phyloP scores from a whole-genome alignment of 768 basidiomycete species.

The Amanita fuliginea region DNA sequence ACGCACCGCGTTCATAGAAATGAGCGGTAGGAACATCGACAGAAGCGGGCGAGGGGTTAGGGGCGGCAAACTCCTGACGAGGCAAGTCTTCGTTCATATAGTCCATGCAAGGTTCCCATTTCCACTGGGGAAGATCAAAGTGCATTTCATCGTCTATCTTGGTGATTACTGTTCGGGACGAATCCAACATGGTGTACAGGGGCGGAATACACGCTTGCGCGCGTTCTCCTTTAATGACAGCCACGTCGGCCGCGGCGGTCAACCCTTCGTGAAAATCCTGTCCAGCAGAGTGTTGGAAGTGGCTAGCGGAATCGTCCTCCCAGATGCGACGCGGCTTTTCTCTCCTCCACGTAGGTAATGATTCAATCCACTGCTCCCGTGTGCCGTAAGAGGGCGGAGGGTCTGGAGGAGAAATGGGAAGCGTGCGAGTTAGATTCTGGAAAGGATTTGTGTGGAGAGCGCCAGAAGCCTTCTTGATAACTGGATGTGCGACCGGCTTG shows the following conservation, averaged over 20 bases:
- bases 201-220: slow-evolving; percentile 83
- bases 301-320: slow-evolving; percentile 36
- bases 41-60: slow-evolving; percentile 6
- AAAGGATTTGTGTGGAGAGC: slow-evolving; percentile 34
- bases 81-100: slow-evolving; percentile 19
- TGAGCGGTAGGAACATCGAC: slow-evolving; percentile 10
- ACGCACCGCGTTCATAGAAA: slow-evolving; percentile 32
- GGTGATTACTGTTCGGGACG: slow-evolving; percentile 5
- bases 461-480: slow-evolving; percentile 49
- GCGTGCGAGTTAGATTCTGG: slow-evolving; percentile 42
- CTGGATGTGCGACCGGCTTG: slow-evolving; percentile 50
- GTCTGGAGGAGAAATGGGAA: slow-evolving; percentile 48
- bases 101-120: slow-evolving; percentile 16
- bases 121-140: slow-evolving; percentile 13
- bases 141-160: slow-evolving; percentile 37
- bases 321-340: slow-evolving; percentile 56
- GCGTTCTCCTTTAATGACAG: slow-evolving; percentile 77
- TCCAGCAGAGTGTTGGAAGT: slow-evolving; percentile 17
- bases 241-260: slow-evolving; percentile 64
- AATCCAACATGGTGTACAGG: slow-evolving; percentile 26
- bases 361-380: slow-evolving; percentile 65
- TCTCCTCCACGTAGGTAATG: slow-evolving; percentile 62
- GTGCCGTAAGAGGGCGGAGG: slow-evolving; percentile 55
- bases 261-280: slow-evolving; percentile 70
- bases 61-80: slow-evolving; percentile 25